These are phyloP conservation scores for Crithidia expoeki DNA, from an alignment of 208 protist species.

Conservation along the genomic window DNA sequence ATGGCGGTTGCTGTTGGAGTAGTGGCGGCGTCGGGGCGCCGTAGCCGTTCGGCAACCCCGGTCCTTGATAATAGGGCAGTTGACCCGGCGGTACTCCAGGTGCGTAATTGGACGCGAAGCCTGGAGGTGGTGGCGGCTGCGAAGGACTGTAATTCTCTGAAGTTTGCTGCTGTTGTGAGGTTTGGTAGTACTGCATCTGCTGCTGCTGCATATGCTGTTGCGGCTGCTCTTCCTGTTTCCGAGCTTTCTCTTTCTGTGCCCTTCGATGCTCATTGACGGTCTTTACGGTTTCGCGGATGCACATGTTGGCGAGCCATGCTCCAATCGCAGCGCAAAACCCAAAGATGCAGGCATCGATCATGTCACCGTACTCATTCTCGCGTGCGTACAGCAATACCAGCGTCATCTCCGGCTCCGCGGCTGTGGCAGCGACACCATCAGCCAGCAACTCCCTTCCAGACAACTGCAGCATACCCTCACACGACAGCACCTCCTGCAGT, in stretches of 20 bases:
- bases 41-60: conserved; percentile 6
- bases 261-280: not conserved
- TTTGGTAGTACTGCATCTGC: not conserved
- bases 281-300: conserved; percentile 3
- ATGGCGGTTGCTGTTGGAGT: not conserved
- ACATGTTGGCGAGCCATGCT: conserved; percentile 19
- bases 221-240: conserved; percentile 5
- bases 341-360: conserved; percentile 13
- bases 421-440: conserved; percentile 1
- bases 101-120: not conserved
- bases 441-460: too few species aligned
- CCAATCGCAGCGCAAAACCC: conserved; percentile 18
- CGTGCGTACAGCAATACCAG: conserved; percentile 30
- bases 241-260: conserved; percentile 1
- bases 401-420: conserved; percentile 10
- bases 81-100: not conserved
- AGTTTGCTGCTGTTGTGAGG: too few species aligned
- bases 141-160: not conserved
- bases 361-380: conserved; percentile 24
- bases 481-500: conserved; percentile 23
- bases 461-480: too few species aligned
- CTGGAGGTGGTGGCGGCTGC: not conserved
- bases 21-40: conserved; percentile 8
- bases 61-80: conserved; percentile 14
- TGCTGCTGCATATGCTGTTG: conserved; percentile 21